Evolutionary conservation across 768 basidiomycete species (phyloP).

Genomic region (Suillus variegatus): DNA sequence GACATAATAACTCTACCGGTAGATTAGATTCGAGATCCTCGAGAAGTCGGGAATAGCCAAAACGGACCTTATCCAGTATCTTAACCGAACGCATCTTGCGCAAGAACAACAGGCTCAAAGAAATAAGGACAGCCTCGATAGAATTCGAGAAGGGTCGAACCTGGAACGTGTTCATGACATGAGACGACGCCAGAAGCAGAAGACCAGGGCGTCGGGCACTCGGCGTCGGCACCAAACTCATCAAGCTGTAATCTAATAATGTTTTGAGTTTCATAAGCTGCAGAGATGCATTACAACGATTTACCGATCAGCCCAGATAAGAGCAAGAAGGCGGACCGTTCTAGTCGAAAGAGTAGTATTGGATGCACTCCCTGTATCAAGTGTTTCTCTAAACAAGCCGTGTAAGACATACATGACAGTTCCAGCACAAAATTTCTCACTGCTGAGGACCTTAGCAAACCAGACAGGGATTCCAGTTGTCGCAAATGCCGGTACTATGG

Average conservation of each 20-base stretch:
- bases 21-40: too few species aligned
- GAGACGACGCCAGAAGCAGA: constrained; percentile 36
- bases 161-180: constrained; percentile 39
- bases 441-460: constrained; percentile 14
- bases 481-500: constrained; percentile 32
- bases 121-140: constrained; percentile 33
- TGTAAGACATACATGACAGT: constrained; percentile 9
- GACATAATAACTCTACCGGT: constrained; percentile 9
- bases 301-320: constrained; percentile 37
- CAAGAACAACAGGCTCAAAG: constrained; percentile 30
- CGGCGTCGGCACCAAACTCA: constrained; percentile 22
- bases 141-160: constrained; percentile 43
- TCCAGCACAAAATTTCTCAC: constrained; percentile 22
- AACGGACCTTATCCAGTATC: not conserved
- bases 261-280: constrained; percentile 8
- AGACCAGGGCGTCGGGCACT: constrained; percentile 20
- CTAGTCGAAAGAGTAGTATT: constrained; percentile 27
- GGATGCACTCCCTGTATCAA: constrained; percentile 10
- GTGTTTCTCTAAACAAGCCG: constrained; percentile 14
- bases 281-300: not conserved
- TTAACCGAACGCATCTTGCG: constrained; percentile 14
- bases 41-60: not conserved
- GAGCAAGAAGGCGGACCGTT: constrained; percentile 33
- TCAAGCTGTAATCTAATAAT: constrained; percentile 28
- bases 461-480: constrained; percentile 37